Evolutionary conservation across 2,329 filamentous ascomycete genomes (phyloP).

Genomic region (Diaporthe sp.): DNA sequence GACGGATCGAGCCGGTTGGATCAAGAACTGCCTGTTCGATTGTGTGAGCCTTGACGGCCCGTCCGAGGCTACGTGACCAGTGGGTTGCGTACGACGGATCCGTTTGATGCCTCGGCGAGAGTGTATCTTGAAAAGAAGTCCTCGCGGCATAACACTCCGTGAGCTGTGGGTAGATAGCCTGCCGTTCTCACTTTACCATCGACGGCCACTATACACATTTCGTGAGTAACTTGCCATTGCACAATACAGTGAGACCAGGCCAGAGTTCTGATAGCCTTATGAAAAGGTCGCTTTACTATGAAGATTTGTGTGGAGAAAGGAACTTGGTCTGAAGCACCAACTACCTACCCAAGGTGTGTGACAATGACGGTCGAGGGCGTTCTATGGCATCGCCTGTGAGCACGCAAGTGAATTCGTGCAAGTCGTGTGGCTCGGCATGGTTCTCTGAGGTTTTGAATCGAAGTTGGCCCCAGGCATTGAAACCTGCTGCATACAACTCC

Average conservation of each 20-base stretch:
- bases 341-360: constrained; percentile 59
- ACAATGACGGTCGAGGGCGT: constrained; percentile 48
- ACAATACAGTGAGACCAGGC: not conserved
- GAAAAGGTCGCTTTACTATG: constrained; percentile 36
- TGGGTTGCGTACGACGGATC: constrained; percentile 42
- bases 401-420: constrained; percentile 55
- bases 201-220: not conserved
- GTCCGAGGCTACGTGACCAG: not conserved
- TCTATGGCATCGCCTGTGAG: constrained; percentile 50
- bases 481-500: constrained; percentile 65
- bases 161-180: constrained; percentile 36
- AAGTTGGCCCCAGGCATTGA: constrained; percentile 70
- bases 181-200: constrained; percentile 26
- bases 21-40: constrained; percentile 17
- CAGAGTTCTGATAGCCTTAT: too few species aligned
- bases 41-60: constrained; percentile 28
- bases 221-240: not conserved
- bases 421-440: constrained; percentile 55
- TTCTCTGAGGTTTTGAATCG: constrained; percentile 43
- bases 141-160: constrained; percentile 19
- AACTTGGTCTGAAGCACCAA: too few species aligned
- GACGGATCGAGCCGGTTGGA: constrained; percentile 38
- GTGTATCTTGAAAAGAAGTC: constrained; percentile 19
- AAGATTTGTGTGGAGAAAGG: constrained; percentile 35
- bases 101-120: constrained; percentile 43